These are phyloP conservation scores for Trichoderma koningii DNA, from an alignment of 2,329 filamentous ascomycete species.

Conservation along the genomic window DNA sequence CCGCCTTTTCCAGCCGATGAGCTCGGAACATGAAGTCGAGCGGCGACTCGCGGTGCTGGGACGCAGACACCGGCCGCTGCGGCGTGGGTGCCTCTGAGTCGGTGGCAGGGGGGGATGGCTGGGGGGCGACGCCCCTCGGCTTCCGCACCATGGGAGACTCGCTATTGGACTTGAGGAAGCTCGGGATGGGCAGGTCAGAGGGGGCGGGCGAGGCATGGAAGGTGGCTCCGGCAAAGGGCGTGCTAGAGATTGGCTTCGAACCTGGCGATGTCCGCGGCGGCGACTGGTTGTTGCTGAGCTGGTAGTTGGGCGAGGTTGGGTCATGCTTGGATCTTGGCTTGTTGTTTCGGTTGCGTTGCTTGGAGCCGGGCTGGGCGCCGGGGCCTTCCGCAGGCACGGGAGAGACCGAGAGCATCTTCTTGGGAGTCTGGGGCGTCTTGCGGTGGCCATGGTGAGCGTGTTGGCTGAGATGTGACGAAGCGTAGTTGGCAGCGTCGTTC, in stretches of 20 bases:
- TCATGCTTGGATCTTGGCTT: conserved; percentile 40
- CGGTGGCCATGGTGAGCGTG: conserved; percentile 31
- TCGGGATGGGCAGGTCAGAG: conserved; percentile 85
- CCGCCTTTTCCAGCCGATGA: conserved; percentile 72
- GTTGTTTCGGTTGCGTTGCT: conserved; percentile 37
- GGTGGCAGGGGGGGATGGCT: conserved; percentile 55
- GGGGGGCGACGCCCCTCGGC: conserved; percentile 44
- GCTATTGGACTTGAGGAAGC: conserved; percentile 75
- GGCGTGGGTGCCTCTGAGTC: conserved; percentile 54
- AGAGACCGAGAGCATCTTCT: conserved; percentile 45
- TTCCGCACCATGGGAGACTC: conserved; percentile 54
- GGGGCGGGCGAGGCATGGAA: conserved; percentile 95
- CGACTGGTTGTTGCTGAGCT: conserved; percentile 47
- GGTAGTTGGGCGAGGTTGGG: conserved; percentile 46
- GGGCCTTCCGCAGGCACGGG: conserved; percentile 35
- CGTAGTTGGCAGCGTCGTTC: conserved; percentile 48
- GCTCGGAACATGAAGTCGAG: conserved; percentile 90
- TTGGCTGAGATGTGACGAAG: conserved; percentile 27
- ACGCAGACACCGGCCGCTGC: conserved; percentile 42
- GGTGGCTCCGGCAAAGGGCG: conserved; percentile 85
- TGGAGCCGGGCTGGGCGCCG: conserved; percentile 35
- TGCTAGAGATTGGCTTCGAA: conserved; percentile 49
- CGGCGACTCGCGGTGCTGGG: conserved; percentile 64
- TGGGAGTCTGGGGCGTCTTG: conserved; percentile 50
- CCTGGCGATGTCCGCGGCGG: conserved; percentile 45